A percentile compares a stretch with the other conserved stretches of the same genome.
phyloP scores from a whole-genome alignment of 768 basidiomycete species.

The Russula lepida region DNA sequence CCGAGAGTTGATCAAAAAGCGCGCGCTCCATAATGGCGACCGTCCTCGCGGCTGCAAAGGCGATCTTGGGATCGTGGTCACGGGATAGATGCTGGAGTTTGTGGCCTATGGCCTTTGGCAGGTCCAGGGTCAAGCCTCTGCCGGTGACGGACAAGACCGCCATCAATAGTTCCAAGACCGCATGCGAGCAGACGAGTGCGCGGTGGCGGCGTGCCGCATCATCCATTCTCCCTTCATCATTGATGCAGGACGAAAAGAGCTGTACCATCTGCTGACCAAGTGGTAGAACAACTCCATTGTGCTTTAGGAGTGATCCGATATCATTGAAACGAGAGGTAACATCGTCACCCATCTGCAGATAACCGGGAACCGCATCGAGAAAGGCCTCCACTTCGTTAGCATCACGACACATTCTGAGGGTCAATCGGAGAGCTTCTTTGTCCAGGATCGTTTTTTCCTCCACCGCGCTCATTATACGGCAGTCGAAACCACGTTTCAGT shows the following conservation, averaged over 20 bases:
- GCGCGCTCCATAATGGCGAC: background rate
- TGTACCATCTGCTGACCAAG: background rate
- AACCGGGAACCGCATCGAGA: background rate
- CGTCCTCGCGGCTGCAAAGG: background rate
- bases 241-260: slow-evolving; percentile 1
- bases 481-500: background rate
- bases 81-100: background rate
- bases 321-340: background rate
- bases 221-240: slow-evolving; percentile 6
- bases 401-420: background rate
- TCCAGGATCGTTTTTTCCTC: background rate
- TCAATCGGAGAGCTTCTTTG: background rate
- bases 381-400: background rate
- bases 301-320: background rate
- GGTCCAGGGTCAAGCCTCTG: background rate
- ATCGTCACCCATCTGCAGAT: background rate
- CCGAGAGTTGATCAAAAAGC: background rate
- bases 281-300: background rate
- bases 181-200: slow-evolving; percentile 5
- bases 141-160: background rate
- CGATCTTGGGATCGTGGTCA: slow-evolving; percentile 1
- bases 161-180: slow-evolving; percentile 3
- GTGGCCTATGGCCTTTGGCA: background rate
- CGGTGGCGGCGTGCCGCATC: slow-evolving; percentile 1
- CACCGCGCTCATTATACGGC: background rate